These are phyloP conservation scores for Coemansia sp. DNA, from an alignment of 192 early-diverging fungal species.

Conservation along the genomic window DNA sequence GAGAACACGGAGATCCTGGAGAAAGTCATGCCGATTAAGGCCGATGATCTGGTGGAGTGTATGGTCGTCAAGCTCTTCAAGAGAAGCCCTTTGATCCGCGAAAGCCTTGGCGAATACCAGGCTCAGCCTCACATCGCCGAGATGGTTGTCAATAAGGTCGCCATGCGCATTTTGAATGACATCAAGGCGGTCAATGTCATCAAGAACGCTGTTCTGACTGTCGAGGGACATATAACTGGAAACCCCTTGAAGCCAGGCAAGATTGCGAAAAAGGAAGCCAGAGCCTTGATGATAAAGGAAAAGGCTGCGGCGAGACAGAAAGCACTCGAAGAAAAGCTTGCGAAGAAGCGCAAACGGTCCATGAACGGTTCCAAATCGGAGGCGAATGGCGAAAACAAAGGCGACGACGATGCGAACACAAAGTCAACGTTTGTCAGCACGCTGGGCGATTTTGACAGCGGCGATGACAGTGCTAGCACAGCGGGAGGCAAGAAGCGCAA, in stretches of 20 bases:
- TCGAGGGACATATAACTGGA: not conserved
- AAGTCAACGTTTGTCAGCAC: constrained; percentile 30
- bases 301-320: not conserved
- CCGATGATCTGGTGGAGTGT: constrained; percentile 13
- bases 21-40: not conserved
- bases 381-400: no score
- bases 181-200: constrained; percentile 13
- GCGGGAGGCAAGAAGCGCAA: constrained; percentile 28
- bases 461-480: constrained; percentile 17
- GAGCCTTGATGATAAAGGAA: no score
- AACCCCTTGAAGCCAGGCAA: not conserved
- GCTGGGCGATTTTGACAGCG: constrained; percentile 28
- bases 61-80: constrained; percentile 13
- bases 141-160: constrained; percentile 6
- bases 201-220: not conserved
- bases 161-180: constrained; percentile 9
- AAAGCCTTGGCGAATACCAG: not conserved
- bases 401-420: not conserved
- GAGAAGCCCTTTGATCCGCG: constrained; percentile 2
- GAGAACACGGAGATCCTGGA: constrained; percentile 8
- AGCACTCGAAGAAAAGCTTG: not conserved
- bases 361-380: not conserved
- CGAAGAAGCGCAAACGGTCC: not conserved
- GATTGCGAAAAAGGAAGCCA: not conserved
- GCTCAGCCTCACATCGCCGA: not conserved